Evolutionary conservation across 2,329 filamentous ascomycete genomes (phyloP), one percentile per base, ranked within the genome.

Genomic region (Cercospora zeae-maydis): DNA sequence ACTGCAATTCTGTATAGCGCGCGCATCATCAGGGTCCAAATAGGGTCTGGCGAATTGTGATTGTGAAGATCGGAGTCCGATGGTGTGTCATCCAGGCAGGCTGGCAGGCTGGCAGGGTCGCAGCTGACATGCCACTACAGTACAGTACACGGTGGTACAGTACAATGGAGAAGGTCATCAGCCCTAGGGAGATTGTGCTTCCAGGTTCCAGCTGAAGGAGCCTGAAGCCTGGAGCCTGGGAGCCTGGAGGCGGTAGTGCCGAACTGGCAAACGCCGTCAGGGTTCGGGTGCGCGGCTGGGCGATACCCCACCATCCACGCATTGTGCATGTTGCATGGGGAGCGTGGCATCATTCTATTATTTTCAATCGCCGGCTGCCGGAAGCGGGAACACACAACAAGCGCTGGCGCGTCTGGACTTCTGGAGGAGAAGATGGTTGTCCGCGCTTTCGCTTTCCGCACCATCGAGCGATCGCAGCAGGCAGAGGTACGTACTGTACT

Each of bases 201-300:
- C 16, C 33, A 24, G 45, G 16, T 4, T 10, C 30, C 21, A 36
- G 51, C 30, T 14, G 33, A 13, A n/a, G n/a, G n/a, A n/a, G n/a
- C n/a, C n/a, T n/a, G n/a, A n/a, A n/a, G n/a, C n/a, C n/a, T n/a
- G n/a, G n/a, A n/a, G n/a, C n/a, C n/a, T n/a, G n/a, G n/a, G n/a
- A n/a, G n/a, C n/a, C 31, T 39, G 54, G 37, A 42, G 24, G n/a
- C 54, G 54, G 54, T 14, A 57, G 27, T 31, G 39, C 16, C 24
- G 36, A 45, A 45, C 36, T 11, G 54, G 54, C 36, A 39, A 57
- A 57, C 54, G 27, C 34, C 34, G 27, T 27, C 54, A 57, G 54
- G 54, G 54, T 57, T 39, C 37, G 34, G 21, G 21, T 3, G n/a
- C 24, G 39, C 7, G 30, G 4, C 19, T 27, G 19, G 42, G 14